Evolutionary conservation across 306 rosid species (phyloP).

Genomic region (Pyrus pyrifolia): DNA sequence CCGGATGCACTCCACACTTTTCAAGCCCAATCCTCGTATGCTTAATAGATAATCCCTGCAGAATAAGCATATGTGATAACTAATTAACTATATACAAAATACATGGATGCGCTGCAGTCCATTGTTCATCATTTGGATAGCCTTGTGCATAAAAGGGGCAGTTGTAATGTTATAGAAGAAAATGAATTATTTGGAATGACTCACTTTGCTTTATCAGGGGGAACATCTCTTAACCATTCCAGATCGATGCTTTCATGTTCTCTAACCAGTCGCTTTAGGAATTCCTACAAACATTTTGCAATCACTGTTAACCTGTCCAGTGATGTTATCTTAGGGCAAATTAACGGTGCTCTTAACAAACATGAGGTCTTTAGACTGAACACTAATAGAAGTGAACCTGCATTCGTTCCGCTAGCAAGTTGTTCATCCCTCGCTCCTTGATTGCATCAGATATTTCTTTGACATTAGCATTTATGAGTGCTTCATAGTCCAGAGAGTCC

Average conservation of each 20-base stretch:
- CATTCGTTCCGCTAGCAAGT: constrained; percentile 84
- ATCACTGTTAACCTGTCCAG: not conserved
- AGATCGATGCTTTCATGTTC: constrained; percentile 86
- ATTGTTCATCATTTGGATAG: constrained; percentile 4
- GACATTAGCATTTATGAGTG: constrained; percentile 57
- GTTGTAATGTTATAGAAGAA: constrained; percentile 8
- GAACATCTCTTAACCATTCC: constrained; percentile 94
- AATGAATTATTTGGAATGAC: constrained; percentile 17
- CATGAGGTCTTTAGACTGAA: not conserved
- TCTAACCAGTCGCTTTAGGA: constrained; percentile 62
- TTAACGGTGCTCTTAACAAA: not conserved
- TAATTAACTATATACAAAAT: not conserved
- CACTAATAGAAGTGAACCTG: constrained; percentile 32
- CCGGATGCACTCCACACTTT: constrained; percentile 94
- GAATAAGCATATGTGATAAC: constrained; percentile 10
- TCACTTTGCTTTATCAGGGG: constrained; percentile 78
- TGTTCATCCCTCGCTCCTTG: constrained; percentile 82
- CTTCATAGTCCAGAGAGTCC: constrained; percentile 90
- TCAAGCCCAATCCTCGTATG: constrained; percentile 81
- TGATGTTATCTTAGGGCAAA: not conserved
- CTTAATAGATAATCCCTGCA: constrained; percentile 84
- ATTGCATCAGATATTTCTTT: constrained; percentile 57
- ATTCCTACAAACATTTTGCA: constrained; percentile 48
- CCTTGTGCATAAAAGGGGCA: not conserved
- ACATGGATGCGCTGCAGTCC: constrained; percentile 2